phyloP scores from a whole-genome alignment of 2,329 filamentous ascomycete species.

The Albifimbria verrucaria region DNA sequence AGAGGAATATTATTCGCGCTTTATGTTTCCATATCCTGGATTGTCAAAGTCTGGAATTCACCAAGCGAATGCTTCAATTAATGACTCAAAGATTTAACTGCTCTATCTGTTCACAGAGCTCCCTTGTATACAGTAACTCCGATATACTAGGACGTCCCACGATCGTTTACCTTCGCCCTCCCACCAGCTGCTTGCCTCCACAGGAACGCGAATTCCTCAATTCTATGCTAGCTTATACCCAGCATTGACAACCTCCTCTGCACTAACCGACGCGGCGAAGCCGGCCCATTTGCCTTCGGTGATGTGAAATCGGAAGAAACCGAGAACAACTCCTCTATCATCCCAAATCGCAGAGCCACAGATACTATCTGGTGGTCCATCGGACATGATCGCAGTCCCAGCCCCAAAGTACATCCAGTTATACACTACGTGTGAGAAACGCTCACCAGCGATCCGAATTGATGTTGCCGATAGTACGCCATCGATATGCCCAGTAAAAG shows the following conservation, averaged over 20 bases:
- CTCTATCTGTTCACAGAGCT: too few species aligned
- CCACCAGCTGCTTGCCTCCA: too few species aligned
- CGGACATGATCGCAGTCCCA: background rate
- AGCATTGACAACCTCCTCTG: background rate
- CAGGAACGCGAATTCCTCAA: too few species aligned
- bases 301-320: background rate
- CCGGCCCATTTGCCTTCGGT: background rate
- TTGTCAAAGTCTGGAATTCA: too few species aligned
- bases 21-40: too few species aligned
- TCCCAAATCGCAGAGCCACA: background rate
- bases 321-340: background rate
- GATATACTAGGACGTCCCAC: too few species aligned
- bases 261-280: background rate
- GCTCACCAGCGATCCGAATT: background rate
- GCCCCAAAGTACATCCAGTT: background rate
- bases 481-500: background rate
- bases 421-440: background rate
- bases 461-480: background rate
- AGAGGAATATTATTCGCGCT: too few species aligned
- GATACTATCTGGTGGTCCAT: background rate
- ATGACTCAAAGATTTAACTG: too few species aligned
- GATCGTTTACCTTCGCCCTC: too few species aligned
- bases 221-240: background rate
- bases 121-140: too few species aligned
- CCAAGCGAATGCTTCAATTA: too few species aligned